phyloP scores from a whole-genome alignment of 441 rosid species.

The Bocquillonia castaneifolia region DNA sequence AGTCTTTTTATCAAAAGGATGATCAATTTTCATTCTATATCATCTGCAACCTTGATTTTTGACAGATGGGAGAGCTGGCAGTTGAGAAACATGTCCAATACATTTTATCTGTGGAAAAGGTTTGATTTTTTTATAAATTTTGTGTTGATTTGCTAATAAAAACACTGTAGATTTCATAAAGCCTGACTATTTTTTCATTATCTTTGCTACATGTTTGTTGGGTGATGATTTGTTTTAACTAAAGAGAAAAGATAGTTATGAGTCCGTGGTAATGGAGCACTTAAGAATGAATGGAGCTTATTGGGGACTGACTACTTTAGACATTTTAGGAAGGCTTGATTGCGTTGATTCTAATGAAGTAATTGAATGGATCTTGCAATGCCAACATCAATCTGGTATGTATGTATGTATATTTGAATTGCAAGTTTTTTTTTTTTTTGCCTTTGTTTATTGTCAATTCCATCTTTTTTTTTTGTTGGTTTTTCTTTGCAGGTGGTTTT shows the following conservation, averaged over 20 bases:
- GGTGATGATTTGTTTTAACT: constrained; percentile 1
- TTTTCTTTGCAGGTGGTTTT: constrained; percentile 69
- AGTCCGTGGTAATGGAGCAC: constrained; percentile 81
- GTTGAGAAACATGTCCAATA: constrained; percentile 22
- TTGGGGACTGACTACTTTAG: constrained; percentile 81
- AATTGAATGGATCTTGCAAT: constrained; percentile 69
- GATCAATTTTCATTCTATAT: too few relatives aligned
- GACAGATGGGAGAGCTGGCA: constrained; percentile 19
- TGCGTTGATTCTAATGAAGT: constrained; percentile 53
- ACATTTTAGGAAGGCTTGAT: constrained; percentile 66
- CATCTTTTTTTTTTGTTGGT: neutral
- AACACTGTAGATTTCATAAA: too few relatives aligned
- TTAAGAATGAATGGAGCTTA: constrained; percentile 82
- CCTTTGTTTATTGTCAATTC: too few relatives aligned
- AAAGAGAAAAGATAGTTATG: constrained; percentile 73
- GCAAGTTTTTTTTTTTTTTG: too few relatives aligned
- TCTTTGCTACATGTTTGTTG: neutral
- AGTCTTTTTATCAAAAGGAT: too few relatives aligned
- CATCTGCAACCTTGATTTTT: too few relatives aligned
- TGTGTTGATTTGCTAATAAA: neutral
- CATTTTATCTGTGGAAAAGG: constrained; percentile 57
- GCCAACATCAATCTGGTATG: constrained; percentile 79
- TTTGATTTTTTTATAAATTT: constrained; percentile 17
- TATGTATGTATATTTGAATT: neutral
- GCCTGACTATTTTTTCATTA: neutral